Conservation (phyloP, 306 rosid species). For the Ormosia semicastrata region DNA sequence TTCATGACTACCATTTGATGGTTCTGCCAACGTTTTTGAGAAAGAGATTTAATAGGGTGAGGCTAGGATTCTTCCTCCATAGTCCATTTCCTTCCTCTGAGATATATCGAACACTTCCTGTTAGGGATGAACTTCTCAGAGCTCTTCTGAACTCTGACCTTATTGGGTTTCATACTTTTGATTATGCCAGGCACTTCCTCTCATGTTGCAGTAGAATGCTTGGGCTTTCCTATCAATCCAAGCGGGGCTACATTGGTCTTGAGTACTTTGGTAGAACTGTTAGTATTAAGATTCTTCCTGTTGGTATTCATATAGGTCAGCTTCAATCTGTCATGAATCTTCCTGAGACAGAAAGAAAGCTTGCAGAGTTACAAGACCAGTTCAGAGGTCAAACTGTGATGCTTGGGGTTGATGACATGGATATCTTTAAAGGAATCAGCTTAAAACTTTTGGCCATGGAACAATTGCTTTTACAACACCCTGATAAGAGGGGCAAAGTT, state of each 20-base stretch:
- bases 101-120: slow-evolving; percentile 83
- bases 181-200: slow-evolving; percentile 88
- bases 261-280: slow-evolving; percentile 90
- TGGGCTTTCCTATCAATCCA: slow-evolving; percentile 77
- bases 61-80: slow-evolving; percentile 47
- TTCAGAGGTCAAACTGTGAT: slow-evolving; percentile 67
- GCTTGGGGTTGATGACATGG: slow-evolving; percentile 75
- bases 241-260: slow-evolving; percentile 89
- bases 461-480: slow-evolving; percentile 75
- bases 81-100: slow-evolving; percentile 48
- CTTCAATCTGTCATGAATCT: slow-evolving; percentile 63
- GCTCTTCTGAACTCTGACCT: slow-evolving; percentile 87
- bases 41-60: slow-evolving; percentile 43
- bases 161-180: slow-evolving; percentile 89
- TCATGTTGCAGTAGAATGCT: slow-evolving; percentile 94
- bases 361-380: slow-evolving; percentile 57
- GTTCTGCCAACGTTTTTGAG: slow-evolving; percentile 87
- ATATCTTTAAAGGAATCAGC: slow-evolving; percentile 79
- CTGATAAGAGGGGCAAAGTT: slow-evolving; percentile 77
- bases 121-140: slow-evolving; percentile 82
- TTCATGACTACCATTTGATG: slow-evolving; percentile 94
- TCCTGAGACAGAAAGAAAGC: slow-evolving; percentile 63
- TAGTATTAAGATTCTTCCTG: slow-evolving; percentile 56
- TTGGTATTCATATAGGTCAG: slow-evolving; percentile 86
- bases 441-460: slow-evolving; percentile 89